These are phyloP conservation scores for Starmerella apicola DNA, from an alignment of 805 yeast species.

Conservation along the genomic window DNA sequence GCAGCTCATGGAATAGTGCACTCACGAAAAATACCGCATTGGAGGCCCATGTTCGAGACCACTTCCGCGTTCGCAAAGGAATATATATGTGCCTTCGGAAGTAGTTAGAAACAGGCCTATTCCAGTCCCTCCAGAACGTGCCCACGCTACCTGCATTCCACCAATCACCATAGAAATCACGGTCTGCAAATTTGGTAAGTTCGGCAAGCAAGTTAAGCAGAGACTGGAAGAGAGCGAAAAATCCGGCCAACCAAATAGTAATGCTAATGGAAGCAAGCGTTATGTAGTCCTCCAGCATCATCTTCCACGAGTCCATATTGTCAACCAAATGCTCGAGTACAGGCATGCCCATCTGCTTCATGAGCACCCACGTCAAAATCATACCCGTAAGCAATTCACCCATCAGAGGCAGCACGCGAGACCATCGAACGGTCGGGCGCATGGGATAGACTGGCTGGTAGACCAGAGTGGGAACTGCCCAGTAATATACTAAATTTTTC, in stretches of 20 bases:
- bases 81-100: conserved; percentile 33
- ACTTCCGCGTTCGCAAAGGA: conserved; percentile 31
- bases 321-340: conserved; percentile 29
- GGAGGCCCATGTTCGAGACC: conserved; percentile 24
- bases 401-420: conserved; percentile 27
- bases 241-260: conserved; percentile 34
- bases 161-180: conserved; percentile 38
- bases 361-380: conserved; percentile 29
- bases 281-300: conserved; percentile 27
- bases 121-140: conserved; percentile 38
- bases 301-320: conserved; percentile 23
- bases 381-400: conserved; percentile 29
- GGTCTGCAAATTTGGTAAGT: conserved; percentile 34
- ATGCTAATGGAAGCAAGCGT: conserved; percentile 33
- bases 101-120: conserved; percentile 34
- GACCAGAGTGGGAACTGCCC: conserved; percentile 37
- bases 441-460: conserved; percentile 39
- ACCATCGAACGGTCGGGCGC: conserved; percentile 24
- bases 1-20: conserved; percentile 36
- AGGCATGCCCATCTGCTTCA: conserved; percentile 34
- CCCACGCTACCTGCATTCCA: conserved; percentile 40
- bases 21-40: conserved; percentile 32
- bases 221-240: conserved; percentile 34
- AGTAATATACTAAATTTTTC: conserved; percentile 29
- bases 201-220: conserved; percentile 35